These are phyloP conservation scores for Aspergillus sp. DNA, from an alignment of 2,329 filamentous ascomycete species.

Conservation along the genomic window DNA sequence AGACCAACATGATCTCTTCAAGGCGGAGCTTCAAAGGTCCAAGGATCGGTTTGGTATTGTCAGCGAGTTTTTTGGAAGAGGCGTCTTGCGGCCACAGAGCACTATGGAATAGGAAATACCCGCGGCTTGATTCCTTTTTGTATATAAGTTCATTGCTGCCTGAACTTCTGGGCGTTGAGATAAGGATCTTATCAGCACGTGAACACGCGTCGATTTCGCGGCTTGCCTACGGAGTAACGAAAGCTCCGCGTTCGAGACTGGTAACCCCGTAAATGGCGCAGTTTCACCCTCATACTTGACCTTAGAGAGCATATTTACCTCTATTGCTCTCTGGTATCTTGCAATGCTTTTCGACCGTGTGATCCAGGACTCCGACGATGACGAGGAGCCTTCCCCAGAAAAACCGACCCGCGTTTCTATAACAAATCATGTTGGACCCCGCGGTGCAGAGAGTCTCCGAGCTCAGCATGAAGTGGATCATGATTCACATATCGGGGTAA, in stretches of 20 bases:
- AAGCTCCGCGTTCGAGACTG: constrained; percentile 8
- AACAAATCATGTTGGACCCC: constrained; percentile 2
- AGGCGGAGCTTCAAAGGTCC: constrained; percentile 74
- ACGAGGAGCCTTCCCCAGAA: constrained; percentile 35
- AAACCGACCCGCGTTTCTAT: constrained; percentile 23
- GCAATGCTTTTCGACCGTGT: constrained; percentile 43
- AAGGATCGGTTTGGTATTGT: constrained; percentile 87
- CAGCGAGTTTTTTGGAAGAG: constrained; percentile 91
- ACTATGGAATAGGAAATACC: constrained; percentile 37
- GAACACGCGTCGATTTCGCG: constrained; percentile 28
- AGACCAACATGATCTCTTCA: constrained; percentile 86
- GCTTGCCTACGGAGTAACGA: not conserved
- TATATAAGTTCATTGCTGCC: constrained; percentile 8
- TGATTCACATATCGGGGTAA: constrained; percentile 33
- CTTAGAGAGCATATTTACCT: not conserved
- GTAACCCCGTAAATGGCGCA: not conserved
- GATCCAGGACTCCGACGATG: constrained; percentile 51
- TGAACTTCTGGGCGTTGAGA: not conserved
- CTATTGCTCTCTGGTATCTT: not conserved
- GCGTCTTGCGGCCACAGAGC: constrained; percentile 71
- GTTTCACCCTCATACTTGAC: not conserved
- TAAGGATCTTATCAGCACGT: constrained; percentile 37
- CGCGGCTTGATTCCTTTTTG: constrained; percentile 16
- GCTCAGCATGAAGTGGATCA: constrained; percentile 14
- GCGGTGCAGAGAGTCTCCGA: not conserved